Base-by-base conservation (phyloP, 2,329 filamentous ascomycete species). In the Hypoxylon sp. region DNA sequence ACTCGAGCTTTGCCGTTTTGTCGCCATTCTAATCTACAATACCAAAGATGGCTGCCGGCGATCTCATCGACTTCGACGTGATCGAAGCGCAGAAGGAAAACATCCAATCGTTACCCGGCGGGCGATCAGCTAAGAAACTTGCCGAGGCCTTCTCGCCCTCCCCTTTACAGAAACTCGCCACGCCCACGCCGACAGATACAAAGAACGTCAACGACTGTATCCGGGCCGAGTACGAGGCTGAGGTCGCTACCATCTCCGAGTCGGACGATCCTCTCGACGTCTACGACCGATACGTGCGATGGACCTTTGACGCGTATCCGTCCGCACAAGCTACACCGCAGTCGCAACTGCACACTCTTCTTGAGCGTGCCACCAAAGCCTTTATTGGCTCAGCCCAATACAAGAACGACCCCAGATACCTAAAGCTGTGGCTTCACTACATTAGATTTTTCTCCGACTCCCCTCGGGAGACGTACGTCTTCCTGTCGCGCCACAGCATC, bases 31-130 rank as follows among this genome's bases (percentile, higher is more conserved):
- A 55, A 33, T 26, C 48, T 54, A 27, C 17, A 47, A 67, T 42
- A 52, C 47, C 65, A 77, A 69, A n/a, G 69, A 86, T 86, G 78
- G 77, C 68, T 64, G 71, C 74, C 35, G 75, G 74, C 57, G 84
- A 88, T 66, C 75, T 86, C 33, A 85, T 88, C 72, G 79, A 87
- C 78, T 98, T 99, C 78, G 90, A 96, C 69, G 85, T 97, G 63
- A 97, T 99, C 77, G 95, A 99, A 78, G 86, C 85, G 42, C 93
- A 97, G 69, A 99, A 99, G 78, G 95, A 99, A 78, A 99, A 99
- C 76, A 97, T 99, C 54, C 93, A 97, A 75, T 88, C 92, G 18
- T 83, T 99, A 10, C 93, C 94, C 13, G 90, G 91, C 62, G 95
- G 84, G 18, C 81, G 95, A 64, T 98, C 94, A 35, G 95, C 94